A percentile compares a stretch with the other conserved stretches of the same genome.
These are phyloP conservation scores for Hypoxylon sp. DNA, from an alignment of 2,329 filamentous ascomycete genomes.

Conservation along the genomic window DNA sequence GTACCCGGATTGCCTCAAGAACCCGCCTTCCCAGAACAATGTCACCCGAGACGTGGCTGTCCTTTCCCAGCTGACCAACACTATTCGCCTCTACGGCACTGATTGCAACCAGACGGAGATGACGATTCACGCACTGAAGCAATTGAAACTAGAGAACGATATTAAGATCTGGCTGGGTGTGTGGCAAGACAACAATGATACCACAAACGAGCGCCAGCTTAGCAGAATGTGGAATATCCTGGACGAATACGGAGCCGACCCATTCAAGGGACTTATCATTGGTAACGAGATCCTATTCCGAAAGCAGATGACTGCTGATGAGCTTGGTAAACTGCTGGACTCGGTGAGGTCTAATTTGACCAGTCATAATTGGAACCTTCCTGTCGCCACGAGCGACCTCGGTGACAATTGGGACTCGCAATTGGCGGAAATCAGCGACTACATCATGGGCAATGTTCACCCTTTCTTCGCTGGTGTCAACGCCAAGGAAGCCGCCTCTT, in stretches of 20 bases:
- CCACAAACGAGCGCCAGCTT: constrained; percentile 87
- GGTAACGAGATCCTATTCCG: constrained; percentile 86
- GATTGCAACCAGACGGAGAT: constrained; percentile 99
- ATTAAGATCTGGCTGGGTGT: constrained; percentile 96
- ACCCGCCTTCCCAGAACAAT: constrained; percentile 92
- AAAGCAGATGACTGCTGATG: constrained; percentile 76
- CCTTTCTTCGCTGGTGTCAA: constrained; percentile 91
- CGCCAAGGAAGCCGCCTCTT: constrained; percentile 76
- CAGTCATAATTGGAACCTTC: constrained; percentile 75
- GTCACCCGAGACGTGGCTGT: constrained; percentile 92
- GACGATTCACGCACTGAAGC: constrained; percentile 85
- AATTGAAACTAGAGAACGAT: constrained; percentile 76
- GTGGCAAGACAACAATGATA: constrained; percentile 87
- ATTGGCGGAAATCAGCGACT: constrained; percentile 80
- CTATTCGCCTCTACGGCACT: constrained; percentile 90
- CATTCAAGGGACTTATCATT: constrained; percentile 86
- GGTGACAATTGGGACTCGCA: constrained; percentile 86
- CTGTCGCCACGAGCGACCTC: constrained; percentile 89
- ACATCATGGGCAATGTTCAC: constrained; percentile 97
- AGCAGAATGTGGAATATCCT: constrained; percentile 87
- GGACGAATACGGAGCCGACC: constrained; percentile 74
- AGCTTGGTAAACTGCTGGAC: constrained; percentile 75
- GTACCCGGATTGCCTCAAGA: constrained; percentile 84
- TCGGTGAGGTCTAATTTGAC: constrained; percentile 82
- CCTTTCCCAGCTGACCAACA: constrained; percentile 89